phyloP scores from a whole-genome alignment of 2,329 filamentous ascomycete genomes.

The Aaosphaeria pasadenensis region DNA sequence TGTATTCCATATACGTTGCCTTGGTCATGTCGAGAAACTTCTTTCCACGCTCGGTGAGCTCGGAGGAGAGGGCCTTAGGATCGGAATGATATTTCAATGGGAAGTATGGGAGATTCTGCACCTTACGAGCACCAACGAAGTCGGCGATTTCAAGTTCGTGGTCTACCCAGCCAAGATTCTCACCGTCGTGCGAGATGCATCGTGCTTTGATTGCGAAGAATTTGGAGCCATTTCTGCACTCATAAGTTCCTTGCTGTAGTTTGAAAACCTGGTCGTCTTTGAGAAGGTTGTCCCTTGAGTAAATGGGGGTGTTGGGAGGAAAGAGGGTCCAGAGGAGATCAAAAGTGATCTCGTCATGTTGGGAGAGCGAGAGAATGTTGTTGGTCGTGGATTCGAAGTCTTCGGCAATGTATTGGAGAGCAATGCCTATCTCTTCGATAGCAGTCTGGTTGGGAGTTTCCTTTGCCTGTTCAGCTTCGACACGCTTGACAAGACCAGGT shows the following conservation, averaged over 20 bases:
- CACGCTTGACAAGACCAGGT: conserved; percentile 3
- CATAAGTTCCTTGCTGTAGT: conserved; percentile 4
- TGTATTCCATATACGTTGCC: conserved; percentile 1
- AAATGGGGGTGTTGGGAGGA: conserved; percentile 7
- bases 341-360: conserved; percentile 13
- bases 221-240: conserved; percentile 1
- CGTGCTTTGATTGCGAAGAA: conserved; percentile 3
- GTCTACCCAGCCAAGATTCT: conserved; percentile 8
- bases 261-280: conserved; percentile 7
- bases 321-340: conserved; percentile 14
- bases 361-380: conserved; percentile 1
- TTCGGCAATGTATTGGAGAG: conserved; percentile 9
- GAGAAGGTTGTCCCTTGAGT: conserved; percentile 3
- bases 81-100: conserved; percentile 8
- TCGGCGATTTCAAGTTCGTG: conserved; percentile 3
- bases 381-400: conserved; percentile 7
- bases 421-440: conserved; percentile 8
- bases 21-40: conserved; percentile 1
- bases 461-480: conserved; percentile 7
- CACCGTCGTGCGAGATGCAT: conserved; percentile 8
- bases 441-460: conserved; percentile 4
- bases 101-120: conserved; percentile 6
- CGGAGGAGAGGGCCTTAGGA: conserved; percentile 1
- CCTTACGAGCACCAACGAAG: conserved; percentile 11
- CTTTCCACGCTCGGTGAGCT: conserved; percentile 2